A percentile compares a stretch with the other conserved stretches of the same genome.
Conservation (phyloP, 805 yeast genomes). For the Candida qinlingensis region DNA sequence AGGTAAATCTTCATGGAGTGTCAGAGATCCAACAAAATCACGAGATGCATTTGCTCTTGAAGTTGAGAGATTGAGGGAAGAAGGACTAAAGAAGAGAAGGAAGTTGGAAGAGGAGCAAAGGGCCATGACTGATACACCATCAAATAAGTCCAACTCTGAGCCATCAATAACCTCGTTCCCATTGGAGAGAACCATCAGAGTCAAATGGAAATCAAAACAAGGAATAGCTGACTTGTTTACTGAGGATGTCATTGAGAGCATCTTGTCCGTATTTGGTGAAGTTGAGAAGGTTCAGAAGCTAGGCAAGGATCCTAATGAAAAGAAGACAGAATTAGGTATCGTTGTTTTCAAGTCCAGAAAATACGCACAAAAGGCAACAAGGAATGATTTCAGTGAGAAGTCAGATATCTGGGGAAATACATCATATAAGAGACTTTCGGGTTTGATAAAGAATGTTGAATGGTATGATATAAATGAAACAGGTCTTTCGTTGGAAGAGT, state of each 20-base stretch:
- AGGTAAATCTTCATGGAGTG: conserved; percentile 11
- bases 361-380: conserved; percentile 13
- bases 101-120: conserved; percentile 12
- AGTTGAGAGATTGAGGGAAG: conserved; percentile 21
- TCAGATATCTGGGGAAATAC: conserved; percentile 19
- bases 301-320: conserved; percentile 8
- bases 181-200: conserved; percentile 13
- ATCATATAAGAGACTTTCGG: conserved; percentile 17
- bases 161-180: background rate
- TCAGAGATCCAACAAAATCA: conserved; percentile 7
- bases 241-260: conserved; percentile 18
- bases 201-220: conserved; percentile 21
- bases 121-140: conserved; percentile 5
- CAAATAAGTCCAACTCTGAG: background rate
- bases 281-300: conserved; percentile 12
- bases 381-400: conserved; percentile 12
- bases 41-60: conserved; percentile 8
- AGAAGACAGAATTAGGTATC: conserved; percentile 15
- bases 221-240: conserved; percentile 19
- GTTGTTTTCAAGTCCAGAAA: conserved; percentile 7
- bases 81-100: conserved; percentile 19
- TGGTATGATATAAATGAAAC: conserved; percentile 10
- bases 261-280: conserved; percentile 22
- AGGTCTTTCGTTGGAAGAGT: conserved; percentile 14
- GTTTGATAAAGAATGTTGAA: conserved; percentile 18